These are phyloP conservation scores for Trichoderma erinaceum DNA, from an alignment of 495 filamentous ascomycete species.

Conservation along the genomic window DNA sequence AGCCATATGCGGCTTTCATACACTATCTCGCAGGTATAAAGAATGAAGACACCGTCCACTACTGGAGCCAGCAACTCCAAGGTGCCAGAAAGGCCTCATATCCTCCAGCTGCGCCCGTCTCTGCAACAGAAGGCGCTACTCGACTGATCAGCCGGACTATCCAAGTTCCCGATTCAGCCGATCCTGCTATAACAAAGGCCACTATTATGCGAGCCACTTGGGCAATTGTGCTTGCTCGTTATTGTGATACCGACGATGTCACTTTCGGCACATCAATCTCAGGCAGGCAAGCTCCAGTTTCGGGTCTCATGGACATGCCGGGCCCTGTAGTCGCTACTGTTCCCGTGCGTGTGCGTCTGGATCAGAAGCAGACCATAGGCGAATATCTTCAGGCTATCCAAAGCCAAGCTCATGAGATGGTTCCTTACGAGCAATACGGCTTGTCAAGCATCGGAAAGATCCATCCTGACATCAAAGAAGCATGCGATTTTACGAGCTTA, in stretches of 20 bases:
- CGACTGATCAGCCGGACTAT: not conserved
- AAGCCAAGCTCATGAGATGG: constrained; percentile 18
- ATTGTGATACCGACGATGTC: constrained; percentile 37
- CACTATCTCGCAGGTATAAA: not conserved
- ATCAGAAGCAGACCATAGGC: constrained; percentile 37
- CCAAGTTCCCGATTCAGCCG: not conserved
- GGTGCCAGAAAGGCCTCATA: constrained; percentile 6
- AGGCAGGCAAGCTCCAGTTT: constrained; percentile 41
- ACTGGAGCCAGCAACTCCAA: constrained; percentile 1
- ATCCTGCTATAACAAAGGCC: constrained; percentile 26
- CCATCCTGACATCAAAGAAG: constrained; percentile 14
- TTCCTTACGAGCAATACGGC: constrained; percentile 39
- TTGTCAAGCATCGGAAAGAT: constrained; percentile 21
- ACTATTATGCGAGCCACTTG: constrained; percentile 44
- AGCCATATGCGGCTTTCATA: constrained; percentile 7
- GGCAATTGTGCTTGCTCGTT: constrained; percentile 34
- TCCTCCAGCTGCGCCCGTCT: not conserved
- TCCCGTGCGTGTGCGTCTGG: constrained; percentile 40
- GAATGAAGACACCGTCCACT: not conserved
- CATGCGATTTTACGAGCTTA: constrained; percentile 8
- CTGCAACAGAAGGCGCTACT: not conserved
- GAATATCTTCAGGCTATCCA: constrained; percentile 48
- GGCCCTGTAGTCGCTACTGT: constrained; percentile 55
- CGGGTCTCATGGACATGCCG: constrained; percentile 41
- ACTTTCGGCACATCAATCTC: constrained; percentile 45